Conservation (phyloP, 495 filamentous ascomycete genomes). For the Physcia stellaris region DNA sequence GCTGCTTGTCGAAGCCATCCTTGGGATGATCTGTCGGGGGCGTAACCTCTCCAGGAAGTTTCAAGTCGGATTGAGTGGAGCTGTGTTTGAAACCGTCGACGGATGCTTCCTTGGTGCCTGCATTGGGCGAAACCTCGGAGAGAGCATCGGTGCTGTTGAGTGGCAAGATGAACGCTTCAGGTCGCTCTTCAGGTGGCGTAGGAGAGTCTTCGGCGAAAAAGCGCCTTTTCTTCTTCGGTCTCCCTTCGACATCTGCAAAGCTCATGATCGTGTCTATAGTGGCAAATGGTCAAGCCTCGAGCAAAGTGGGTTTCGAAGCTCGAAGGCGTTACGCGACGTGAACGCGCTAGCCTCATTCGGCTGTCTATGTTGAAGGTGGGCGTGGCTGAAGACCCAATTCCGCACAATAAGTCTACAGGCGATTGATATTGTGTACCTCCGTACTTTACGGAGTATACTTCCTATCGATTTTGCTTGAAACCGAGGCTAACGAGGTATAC, state of each 20-base stretch:
- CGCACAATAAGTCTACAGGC: too few species aligned
- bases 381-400: too few species aligned
- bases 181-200: constrained; percentile 15
- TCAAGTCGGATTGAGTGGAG: constrained; percentile 6
- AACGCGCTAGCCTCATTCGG: too few species aligned
- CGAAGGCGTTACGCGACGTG: too few species aligned
- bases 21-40: neutral
- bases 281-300: neutral
- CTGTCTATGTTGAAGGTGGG: too few species aligned
- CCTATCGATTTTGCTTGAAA: too few species aligned
- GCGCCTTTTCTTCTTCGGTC: constrained; percentile 65
- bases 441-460: too few species aligned
- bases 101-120: neutral
- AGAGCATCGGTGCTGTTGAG: constrained; percentile 3
- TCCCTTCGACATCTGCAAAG: constrained; percentile 38
- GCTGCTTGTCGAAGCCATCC: constrained; percentile 47
- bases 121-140: neutral
- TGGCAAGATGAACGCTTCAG: constrained; percentile 5
- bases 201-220: constrained; percentile 55
- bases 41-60: neutral
- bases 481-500: too few species aligned
- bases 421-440: too few species aligned
- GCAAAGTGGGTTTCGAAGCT: neutral
- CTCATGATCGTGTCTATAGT: constrained; percentile 35
- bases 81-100: constrained; percentile 2